Conservation (phyloP, 177 flowering plant genomes). For the Tripterygium wilfordii region DNA sequence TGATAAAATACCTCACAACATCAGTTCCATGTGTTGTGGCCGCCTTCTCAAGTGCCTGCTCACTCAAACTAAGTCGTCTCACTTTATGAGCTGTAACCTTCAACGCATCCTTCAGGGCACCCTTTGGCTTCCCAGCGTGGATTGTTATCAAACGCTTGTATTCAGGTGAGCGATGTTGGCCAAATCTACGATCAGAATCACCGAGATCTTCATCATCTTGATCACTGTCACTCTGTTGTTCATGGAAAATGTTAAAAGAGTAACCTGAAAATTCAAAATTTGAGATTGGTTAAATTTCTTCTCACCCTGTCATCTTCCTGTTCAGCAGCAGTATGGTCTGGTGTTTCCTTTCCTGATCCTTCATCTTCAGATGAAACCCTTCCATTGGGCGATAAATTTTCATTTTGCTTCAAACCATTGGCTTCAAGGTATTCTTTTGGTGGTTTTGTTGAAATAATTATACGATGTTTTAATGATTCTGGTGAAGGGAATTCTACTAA, state of each 20-base stretch:
- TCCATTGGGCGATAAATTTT: constrained; percentile 12
- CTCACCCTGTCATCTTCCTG: constrained; percentile 40
- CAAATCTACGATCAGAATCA: constrained; percentile 21
- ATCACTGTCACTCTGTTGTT: constrained; percentile 37
- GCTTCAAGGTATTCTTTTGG: constrained; percentile 65
- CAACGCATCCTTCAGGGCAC: constrained; percentile 43
- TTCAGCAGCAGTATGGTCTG: constrained; percentile 17
- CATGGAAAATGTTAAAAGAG: not conserved
- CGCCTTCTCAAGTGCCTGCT: constrained; percentile 69
- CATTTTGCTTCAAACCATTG: constrained; percentile 24
- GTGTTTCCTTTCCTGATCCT: constrained; percentile 18
- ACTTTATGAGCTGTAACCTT: constrained; percentile 33
- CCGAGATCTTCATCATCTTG: constrained; percentile 23
- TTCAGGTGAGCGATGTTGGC: constrained; percentile 26
- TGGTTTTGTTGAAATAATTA: constrained; percentile 67
- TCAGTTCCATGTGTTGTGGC: constrained; percentile 42
- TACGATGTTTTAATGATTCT: constrained; percentile 46
- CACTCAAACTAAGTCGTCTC: constrained; percentile 90
- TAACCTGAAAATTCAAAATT: not conserved
- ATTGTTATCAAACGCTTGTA: constrained; percentile 64
- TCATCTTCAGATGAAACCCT: constrained; percentile 41
- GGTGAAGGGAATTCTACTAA: constrained; percentile 62
- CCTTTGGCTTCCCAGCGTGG: constrained; percentile 70
- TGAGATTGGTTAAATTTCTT: no score
- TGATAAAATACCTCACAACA: constrained; percentile 56